Evolutionary conservation across 148 eudicot genomes (phyloP).

Genomic region (Polygonum maritimum): DNA sequence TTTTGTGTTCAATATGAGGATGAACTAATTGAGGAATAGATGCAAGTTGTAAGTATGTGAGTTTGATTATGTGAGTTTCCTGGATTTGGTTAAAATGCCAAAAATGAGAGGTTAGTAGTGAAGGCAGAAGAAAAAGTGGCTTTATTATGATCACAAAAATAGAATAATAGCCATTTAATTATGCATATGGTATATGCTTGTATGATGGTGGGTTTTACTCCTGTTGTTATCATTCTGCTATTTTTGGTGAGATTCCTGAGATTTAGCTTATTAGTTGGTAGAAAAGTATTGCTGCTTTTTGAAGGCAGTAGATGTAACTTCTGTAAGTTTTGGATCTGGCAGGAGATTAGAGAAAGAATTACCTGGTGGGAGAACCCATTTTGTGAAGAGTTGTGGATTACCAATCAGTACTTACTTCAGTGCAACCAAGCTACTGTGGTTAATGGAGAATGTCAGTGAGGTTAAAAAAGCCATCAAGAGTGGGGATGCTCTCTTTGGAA

Average conservation of each 20-base stretch:
- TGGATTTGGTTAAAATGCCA: background rate
- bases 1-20: background rate
- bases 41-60: background rate
- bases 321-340: slow-evolving; percentile 11
- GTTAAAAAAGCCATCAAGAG: slow-evolving; percentile 61
- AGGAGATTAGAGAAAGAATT: slow-evolving; percentile 82
- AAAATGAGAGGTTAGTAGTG: background rate
- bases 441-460: slow-evolving; percentile 70
- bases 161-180: background rate
- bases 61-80: background rate
- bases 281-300: background rate
- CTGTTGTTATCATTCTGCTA: background rate
- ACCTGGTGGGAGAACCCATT: slow-evolving; percentile 78
- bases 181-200: background rate
- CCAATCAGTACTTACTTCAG: slow-evolving; percentile 98
- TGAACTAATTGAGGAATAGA: background rate
- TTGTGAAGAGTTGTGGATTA: slow-evolving; percentile 75
- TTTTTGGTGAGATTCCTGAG: background rate
- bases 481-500: slow-evolving; percentile 91
- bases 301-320: background rate
- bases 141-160: background rate
- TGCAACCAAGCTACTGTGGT: slow-evolving; percentile 82
- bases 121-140: background rate
- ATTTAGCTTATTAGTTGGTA: background rate
- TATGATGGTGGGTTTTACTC: background rate